phyloP scores from a whole-genome alignment of 2,329 filamentous ascomycete species.

The Diaporthe australafricana region DNA sequence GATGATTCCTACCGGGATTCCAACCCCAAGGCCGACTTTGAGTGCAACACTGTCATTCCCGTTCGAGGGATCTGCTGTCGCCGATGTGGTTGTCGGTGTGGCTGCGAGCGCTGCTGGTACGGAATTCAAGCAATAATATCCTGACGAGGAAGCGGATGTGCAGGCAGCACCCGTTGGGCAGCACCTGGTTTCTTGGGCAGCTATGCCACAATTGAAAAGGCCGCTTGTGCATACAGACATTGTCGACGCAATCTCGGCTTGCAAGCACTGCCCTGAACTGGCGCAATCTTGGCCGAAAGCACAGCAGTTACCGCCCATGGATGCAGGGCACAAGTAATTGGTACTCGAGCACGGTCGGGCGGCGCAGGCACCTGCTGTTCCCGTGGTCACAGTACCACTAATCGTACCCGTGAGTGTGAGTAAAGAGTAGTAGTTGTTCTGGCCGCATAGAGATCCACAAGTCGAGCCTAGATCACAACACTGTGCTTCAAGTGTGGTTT shows the following conservation, averaged over 20 bases:
- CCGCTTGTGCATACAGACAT: neutral
- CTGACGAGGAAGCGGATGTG: neutral
- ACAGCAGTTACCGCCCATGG: neutral
- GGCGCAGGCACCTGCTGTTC: neutral
- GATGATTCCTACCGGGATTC: neutral
- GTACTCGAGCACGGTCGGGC: neutral
- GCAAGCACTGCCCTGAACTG: neutral
- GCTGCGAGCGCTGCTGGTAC: neutral
- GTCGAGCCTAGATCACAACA: neutral
- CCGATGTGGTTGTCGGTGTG: neutral
- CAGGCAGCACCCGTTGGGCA: neutral
- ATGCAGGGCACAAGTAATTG: neutral
- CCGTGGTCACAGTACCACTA: neutral
- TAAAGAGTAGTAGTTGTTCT: neutral
- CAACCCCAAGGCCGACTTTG: conserved; percentile 9
- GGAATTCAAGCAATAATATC: neutral
- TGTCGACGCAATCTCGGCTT: neutral
- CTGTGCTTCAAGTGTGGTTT: neutral
- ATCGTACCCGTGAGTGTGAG: neutral
- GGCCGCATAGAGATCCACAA: neutral
- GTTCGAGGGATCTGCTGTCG: neutral
- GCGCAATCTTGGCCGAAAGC: neutral
- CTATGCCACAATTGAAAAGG: neutral
- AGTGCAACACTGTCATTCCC: neutral
- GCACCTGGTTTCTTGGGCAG: neutral